Evolutionary conservation across 352 stramenopile genomes (phyloP).

Genomic region (Pythium diclinum): DNA sequence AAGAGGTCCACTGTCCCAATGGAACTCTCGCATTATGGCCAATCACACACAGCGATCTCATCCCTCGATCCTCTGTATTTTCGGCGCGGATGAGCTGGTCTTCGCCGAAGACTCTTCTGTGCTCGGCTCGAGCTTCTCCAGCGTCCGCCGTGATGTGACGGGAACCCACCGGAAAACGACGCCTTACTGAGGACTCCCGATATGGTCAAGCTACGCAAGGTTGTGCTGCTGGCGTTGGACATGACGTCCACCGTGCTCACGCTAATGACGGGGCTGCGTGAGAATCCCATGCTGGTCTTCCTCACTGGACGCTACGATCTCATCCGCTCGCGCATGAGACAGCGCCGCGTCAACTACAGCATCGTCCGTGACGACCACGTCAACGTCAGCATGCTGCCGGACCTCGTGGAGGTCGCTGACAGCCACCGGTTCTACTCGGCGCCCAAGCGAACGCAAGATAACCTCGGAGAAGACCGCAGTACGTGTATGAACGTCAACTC

Average conservation of each 20-base stretch:
- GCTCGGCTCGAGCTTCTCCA: too few relatives aligned
- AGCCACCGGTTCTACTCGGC: slow-evolving; percentile 30
- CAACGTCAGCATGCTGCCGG: slow-evolving; percentile 27
- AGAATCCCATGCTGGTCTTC: slow-evolving; percentile 47
- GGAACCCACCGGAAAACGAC: too few relatives aligned
- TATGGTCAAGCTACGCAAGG: not conserved
- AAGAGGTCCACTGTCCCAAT: too few relatives aligned
- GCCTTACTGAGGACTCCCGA: too few relatives aligned
- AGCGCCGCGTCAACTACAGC: slow-evolving; percentile 43
- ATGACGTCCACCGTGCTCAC: slow-evolving; percentile 5
- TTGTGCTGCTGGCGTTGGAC: not conserved
- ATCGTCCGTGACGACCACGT: slow-evolving; percentile 35
- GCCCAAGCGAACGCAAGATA: slow-evolving; percentile 19
- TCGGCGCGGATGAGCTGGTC: too few relatives aligned
- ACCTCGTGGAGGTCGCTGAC: slow-evolving; percentile 34
- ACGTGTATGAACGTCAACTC: slow-evolving; percentile 34
- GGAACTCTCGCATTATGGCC: too few relatives aligned
- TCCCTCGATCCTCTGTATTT: too few relatives aligned
- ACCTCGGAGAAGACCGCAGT: slow-evolving; percentile 30
- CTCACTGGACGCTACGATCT: slow-evolving; percentile 48
- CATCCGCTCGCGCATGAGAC: slow-evolving; percentile 36
- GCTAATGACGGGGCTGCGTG: slow-evolving; percentile 43
- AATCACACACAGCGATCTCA: too few relatives aligned
- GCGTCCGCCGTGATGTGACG: too few relatives aligned
- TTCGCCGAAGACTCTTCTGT: too few relatives aligned